These are phyloP conservation scores for Phytopythium kandeliae DNA, from an alignment of 352 stramenopile species.

Conservation along the genomic window DNA sequence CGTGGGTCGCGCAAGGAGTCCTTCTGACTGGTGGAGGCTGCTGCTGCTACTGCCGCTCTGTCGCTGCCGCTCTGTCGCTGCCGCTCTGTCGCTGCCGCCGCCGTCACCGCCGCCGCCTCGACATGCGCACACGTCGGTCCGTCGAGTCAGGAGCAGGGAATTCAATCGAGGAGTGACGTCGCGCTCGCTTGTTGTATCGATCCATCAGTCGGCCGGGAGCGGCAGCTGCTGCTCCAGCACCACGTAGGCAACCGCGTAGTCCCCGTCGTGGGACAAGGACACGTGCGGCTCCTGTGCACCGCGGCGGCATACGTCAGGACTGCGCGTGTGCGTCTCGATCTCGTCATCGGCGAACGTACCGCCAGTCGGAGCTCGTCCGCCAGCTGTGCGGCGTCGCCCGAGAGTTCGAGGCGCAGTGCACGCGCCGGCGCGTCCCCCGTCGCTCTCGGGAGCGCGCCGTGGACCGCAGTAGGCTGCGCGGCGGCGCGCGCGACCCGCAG, in stretches of 20 bases:
- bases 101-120: no score
- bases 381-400: slow-evolving; percentile 44
- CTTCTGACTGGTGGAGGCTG: no score
- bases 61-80: no score
- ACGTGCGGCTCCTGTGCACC: slow-evolving; percentile 45
- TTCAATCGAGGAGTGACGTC: no score
- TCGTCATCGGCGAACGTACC: slow-evolving; percentile 21
- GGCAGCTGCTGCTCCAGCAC: slow-evolving; percentile 45
- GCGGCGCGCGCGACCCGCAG: slow-evolving; percentile 26
- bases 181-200: neutral
- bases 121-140: no score
- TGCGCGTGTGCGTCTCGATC: neutral
- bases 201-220: neutral
- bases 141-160: no score
- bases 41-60: no score
- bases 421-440: slow-evolving; percentile 23
- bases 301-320: neutral
- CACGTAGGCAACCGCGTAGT: slow-evolving; percentile 79
- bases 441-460: slow-evolving; percentile 19
- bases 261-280: slow-evolving; percentile 76
- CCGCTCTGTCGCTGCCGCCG: no score
- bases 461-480: neutral
- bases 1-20: slow-evolving; percentile 40
- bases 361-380: slow-evolving; percentile 43
- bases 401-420: slow-evolving; percentile 48